A percentile compares a stretch with the other conserved stretches of the same genome.
Conservation (phyloP, 768 basidiomycete species). For the Strobilomyces dryophilus region DNA sequence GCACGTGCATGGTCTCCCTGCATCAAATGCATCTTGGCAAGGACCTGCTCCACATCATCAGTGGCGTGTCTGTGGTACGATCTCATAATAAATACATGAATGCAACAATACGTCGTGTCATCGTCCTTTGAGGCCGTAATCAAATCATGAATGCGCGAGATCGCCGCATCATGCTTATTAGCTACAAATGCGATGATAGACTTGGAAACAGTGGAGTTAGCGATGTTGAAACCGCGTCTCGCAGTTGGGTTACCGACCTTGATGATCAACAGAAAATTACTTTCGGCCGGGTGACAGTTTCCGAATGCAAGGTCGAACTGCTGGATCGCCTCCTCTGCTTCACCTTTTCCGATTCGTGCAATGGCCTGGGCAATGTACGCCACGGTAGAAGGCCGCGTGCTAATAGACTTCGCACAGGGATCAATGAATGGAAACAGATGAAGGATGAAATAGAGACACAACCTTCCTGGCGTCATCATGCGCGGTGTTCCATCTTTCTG, state of each 20-base stretch:
- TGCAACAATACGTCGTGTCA: not conserved
- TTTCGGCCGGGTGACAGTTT: too few species aligned
- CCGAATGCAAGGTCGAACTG: too few species aligned
- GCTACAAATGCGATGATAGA: not conserved
- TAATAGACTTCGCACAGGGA: too few species aligned
- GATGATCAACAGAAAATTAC: too few species aligned
- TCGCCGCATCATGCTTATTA: not conserved
- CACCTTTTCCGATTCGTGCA: too few species aligned
- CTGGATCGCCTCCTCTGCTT: too few species aligned
- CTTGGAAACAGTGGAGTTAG: not conserved
- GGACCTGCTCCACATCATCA: not conserved
- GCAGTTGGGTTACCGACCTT: too few species aligned
- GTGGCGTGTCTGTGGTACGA: not conserved
- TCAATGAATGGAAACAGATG: not conserved
- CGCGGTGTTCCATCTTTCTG: not conserved
- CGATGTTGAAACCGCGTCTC: too few species aligned
- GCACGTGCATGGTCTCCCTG: not conserved
- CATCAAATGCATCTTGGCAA: not conserved
- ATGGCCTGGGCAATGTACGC: too few species aligned
- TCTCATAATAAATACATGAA: constrained; percentile 1
- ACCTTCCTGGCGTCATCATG: not conserved
- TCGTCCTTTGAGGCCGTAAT: not conserved
- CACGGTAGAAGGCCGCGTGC: too few species aligned
- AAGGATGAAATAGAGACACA: not conserved
- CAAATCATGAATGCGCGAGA: constrained; percentile 1